Evolutionary conservation across 352 stramenopile species (phyloP).

Genomic region (Hyaloperonospora brassicae): DNA sequence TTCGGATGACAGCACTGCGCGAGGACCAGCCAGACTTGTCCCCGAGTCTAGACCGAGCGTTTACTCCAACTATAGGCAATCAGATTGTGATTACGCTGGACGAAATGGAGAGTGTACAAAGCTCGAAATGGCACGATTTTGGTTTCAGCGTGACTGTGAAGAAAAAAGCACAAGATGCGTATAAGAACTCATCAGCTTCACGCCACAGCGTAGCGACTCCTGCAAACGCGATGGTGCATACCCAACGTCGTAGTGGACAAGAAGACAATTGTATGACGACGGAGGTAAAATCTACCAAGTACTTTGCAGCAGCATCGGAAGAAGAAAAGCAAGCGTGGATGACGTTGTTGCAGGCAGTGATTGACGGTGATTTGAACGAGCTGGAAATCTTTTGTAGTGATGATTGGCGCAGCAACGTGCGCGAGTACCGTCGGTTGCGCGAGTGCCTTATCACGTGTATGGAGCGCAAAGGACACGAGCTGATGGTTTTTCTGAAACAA

Average conservation of each 20-base stretch:
- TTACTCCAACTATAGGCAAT: constrained; percentile 51
- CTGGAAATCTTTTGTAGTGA: constrained; percentile 85
- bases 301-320: constrained; percentile 60
- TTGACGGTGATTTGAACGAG: constrained; percentile 73
- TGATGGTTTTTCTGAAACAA: constrained; percentile 79
- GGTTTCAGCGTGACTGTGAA: constrained; percentile 66
- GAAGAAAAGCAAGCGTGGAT: constrained; percentile 70
- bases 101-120: constrained; percentile 67
- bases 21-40: constrained; percentile 22
- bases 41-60: constrained; percentile 37
- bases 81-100: constrained; percentile 70
- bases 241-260: constrained; percentile 29
- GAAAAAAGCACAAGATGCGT: constrained; percentile 36
- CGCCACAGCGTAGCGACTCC: constrained; percentile 13
- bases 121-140: constrained; percentile 63
- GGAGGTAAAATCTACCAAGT: constrained; percentile 49
- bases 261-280: constrained; percentile 21
- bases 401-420: constrained; percentile 84
- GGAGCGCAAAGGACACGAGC: constrained; percentile 69
- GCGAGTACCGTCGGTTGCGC: constrained; percentile 68
- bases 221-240: constrained; percentile 25
- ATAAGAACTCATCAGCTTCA: constrained; percentile 10
- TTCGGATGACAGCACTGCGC: constrained; percentile 59
- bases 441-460: constrained; percentile 77
- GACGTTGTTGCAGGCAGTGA: constrained; percentile 54